These are phyloP conservation scores for Collybia mongolica DNA, from an alignment of 768 basidiomycete genomes.

Conservation along the genomic window DNA sequence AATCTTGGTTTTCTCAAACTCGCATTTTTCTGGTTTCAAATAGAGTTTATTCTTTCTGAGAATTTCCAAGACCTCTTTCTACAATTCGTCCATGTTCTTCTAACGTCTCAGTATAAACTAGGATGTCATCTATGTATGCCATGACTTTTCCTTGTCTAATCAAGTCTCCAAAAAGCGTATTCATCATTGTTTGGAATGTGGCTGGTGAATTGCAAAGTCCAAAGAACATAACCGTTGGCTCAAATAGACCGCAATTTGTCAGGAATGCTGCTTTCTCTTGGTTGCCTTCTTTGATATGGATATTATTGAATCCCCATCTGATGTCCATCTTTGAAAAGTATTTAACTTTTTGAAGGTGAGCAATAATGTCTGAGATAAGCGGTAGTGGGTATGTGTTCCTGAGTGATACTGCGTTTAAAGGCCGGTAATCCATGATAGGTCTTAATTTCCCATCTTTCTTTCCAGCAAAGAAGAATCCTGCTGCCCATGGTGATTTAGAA, in stretches of 20 bases:
- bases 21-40: too few relatives aligned
- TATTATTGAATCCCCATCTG: slow-evolving; percentile 33
- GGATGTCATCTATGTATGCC: slow-evolving; percentile 44
- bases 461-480: neutral
- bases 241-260: slow-evolving; percentile 26
- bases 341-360: slow-evolving; percentile 19
- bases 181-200: slow-evolving; percentile 30
- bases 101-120: slow-evolving; percentile 26
- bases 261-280: slow-evolving; percentile 40
- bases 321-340: slow-evolving; percentile 40
- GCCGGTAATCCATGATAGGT: slow-evolving; percentile 27
- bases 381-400: slow-evolving; percentile 36
- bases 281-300: too few relatives aligned
- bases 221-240: slow-evolving; percentile 37
- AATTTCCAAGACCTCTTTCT: slow-evolving; percentile 25
- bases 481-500: neutral
- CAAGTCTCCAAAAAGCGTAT: slow-evolving; percentile 15
- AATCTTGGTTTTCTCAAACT: too few relatives aligned
- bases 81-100: slow-evolving; percentile 13
- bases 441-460: neutral
- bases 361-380: slow-evolving; percentile 24
- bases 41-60: too few relatives aligned
- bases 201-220: slow-evolving; percentile 30
- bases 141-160: slow-evolving; percentile 26
- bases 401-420: slow-evolving; percentile 31